These are phyloP conservation scores for Paralagenidium karlingii DNA, from an alignment of 352 stramenopile species.

Conservation along the genomic window DNA sequence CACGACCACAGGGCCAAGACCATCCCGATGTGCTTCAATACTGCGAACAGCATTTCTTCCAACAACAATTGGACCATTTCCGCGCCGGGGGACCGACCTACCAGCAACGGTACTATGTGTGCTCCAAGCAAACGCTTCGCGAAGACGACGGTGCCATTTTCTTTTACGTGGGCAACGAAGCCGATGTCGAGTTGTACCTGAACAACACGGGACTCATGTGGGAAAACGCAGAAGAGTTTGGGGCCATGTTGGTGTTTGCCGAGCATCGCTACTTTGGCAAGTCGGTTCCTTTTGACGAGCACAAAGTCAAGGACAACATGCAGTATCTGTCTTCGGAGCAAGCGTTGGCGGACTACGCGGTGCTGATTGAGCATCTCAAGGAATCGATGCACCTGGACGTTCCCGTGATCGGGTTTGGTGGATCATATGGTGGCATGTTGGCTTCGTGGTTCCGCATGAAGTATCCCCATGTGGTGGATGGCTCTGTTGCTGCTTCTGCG, in stretches of 20 bases:
- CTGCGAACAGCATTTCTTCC: slow-evolving; percentile 62
- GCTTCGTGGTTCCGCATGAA: slow-evolving; percentile 86
- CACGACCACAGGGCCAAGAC: too few species aligned
- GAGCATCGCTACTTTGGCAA: slow-evolving; percentile 96
- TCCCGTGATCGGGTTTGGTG: slow-evolving; percentile 87
- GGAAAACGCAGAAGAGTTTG: slow-evolving; percentile 87
- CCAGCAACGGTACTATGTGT: slow-evolving; percentile 85
- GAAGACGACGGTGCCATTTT: slow-evolving; percentile 66
- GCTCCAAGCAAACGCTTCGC: slow-evolving; percentile 39
- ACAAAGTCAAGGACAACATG: slow-evolving; percentile 34
- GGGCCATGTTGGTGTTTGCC: slow-evolving; percentile 90
- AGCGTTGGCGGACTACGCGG: slow-evolving; percentile 82
- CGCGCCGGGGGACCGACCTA: slow-evolving; percentile 41
- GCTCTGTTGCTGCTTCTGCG: slow-evolving; percentile 86
- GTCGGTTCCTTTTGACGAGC: slow-evolving; percentile 63
- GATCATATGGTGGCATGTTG: slow-evolving; percentile 91
- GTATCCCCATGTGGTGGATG: slow-evolving; percentile 85
- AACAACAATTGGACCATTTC: slow-evolving; percentile 71
- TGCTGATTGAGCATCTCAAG: slow-evolving; percentile 43
- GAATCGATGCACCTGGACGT: slow-evolving; percentile 26
- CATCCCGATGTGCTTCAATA: slow-evolving; percentile 34
- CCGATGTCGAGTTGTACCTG: slow-evolving; percentile 89
- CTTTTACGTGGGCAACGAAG: slow-evolving; percentile 94
- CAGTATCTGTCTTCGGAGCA: slow-evolving; percentile 78
- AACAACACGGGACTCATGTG: slow-evolving; percentile 95